A percentile compares a stretch with the other conserved stretches of the same genome.
phyloP scores from a whole-genome alignment of 2,329 filamentous ascomycete species.

The Alternaria brassicae region DNA sequence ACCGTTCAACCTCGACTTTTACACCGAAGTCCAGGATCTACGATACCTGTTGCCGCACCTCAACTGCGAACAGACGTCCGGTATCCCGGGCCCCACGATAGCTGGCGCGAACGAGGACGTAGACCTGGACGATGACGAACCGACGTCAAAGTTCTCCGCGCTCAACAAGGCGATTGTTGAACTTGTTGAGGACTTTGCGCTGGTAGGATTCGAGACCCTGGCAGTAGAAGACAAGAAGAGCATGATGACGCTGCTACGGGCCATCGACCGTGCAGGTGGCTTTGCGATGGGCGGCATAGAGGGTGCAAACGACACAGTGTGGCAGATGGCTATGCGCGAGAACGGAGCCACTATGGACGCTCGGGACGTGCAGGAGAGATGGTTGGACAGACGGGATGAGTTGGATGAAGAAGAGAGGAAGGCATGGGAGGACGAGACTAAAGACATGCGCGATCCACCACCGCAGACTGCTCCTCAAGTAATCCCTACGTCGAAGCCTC shows the following conservation, averaged over 20 bases:
- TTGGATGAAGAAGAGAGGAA: constrained; percentile 81
- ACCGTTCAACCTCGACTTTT: constrained; percentile 95
- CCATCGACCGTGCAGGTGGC: constrained; percentile 89
- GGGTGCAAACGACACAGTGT: constrained; percentile 94
- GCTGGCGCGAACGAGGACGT: constrained; percentile 42
- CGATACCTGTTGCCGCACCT: constrained; percentile 82
- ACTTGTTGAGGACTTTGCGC: constrained; percentile 85
- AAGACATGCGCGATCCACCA: constrained; percentile 45
- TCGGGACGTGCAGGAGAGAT: constrained; percentile 91
- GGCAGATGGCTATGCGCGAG: constrained; percentile 90
- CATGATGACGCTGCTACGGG: constrained; percentile 89
- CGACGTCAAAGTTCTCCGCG: constrained; percentile 72
- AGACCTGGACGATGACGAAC: constrained; percentile 55
- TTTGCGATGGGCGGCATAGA: constrained; percentile 92
- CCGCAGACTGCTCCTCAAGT: constrained; percentile 10
- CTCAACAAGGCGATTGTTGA: constrained; percentile 87
- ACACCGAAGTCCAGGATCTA: constrained; percentile 95
- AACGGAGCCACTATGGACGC: constrained; percentile 75
- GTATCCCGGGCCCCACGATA: constrained; percentile 42
- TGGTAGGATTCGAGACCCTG: constrained; percentile 91
- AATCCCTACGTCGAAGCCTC: constrained; percentile 7
- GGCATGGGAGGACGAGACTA: constrained; percentile 77
- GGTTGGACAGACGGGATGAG: constrained; percentile 88
- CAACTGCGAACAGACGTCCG: constrained; percentile 69
- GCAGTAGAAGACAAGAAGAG: constrained; percentile 96